Evolutionary conservation across 768 basidiomycete species (phyloP), one percentile per base, ranked within the genome.

Genomic region (Rhodosporidiobolus odoratus): DNA sequence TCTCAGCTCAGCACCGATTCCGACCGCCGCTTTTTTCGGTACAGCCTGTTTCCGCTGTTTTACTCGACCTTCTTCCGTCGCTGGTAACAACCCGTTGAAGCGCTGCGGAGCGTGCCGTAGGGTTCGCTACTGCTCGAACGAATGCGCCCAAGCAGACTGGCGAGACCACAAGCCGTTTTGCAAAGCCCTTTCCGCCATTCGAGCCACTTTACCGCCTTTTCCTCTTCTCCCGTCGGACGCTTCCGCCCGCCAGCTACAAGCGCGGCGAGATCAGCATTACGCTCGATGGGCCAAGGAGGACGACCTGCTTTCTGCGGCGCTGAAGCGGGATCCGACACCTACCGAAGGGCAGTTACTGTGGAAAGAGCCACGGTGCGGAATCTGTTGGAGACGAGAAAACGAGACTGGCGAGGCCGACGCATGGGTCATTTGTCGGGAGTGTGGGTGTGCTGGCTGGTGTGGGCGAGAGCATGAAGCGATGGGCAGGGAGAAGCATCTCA

Each of bases 81-180:
- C n/a, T n/a, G n/a, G n/a, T n/a, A n/a, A n/a, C n/a, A n/a, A n/a
- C n/a, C n/a, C n/a, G n/a, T n/a, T n/a, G n/a, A 34, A 34, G 15
- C 34, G 32, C 30, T 47, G 59, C 21, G 32, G 32, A 30, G 3
- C 61, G 15, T n/a, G 37, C 9, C 40, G 57, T 19, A 30, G 4
- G 16, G 23, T 17, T 37, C 58, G 62, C 41, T 71, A 63, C 52
- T 71, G 70, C 57, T 53, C 65, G 12, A n/a, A 54, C 48, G 65
- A 32, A 17, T 71, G 70, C 62, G 41, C 61, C 1, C 40, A 16
- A 3, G 4, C n/a, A 12, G 65, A 62, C 12, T 71, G 70, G 70
- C 47, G 48, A 17, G 60, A 62, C 48, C 70, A 71, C 61, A 66
- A 67, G 58, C 43, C 65, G 9, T 71, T 71, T 62, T 71, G 70